Base-by-base conservation (phyloP, 257 asterid species). In the Primulina eburnea region DNA sequence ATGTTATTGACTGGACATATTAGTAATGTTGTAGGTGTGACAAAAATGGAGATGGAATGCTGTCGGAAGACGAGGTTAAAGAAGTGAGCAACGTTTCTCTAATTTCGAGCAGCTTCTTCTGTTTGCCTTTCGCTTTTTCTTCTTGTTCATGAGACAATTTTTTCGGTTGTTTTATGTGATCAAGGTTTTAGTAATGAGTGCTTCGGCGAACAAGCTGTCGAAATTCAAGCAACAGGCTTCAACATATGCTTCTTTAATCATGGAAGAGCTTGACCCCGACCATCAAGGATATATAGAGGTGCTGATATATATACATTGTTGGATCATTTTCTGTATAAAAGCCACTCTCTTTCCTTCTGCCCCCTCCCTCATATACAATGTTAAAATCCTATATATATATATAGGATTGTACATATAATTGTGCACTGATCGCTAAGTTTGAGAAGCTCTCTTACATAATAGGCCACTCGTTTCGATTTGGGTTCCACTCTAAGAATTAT, bases 201-300 rank as follows among this genome's bases (percentile, higher is more conserved):
- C 99, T 64, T 89, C 99, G 2, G 95, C 97, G 16, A 90, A 93
- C 77, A 89, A 90, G 80, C 80, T 93, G 75, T 77, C 91, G 0
- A 90, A 77, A 67, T 93, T 93, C 81, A 89, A 89, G 85, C 79
- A 80, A 76, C 81, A 83, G 30, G 98, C 97, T 18, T 21, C 82
- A 0, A 65, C 87, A 1, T 90, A 92, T 73, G 96, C 99, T 64
- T 72, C 95, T 34, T 64, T 87, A 37, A 93, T 93, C 86, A 93
- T 93, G 99, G 97, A 90, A 81, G 97, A 90, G 82, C 88, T 93
- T 0, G 99, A 93, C 57, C 97, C 99, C 30, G 96, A 93, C 67
- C 92, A 93, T 16, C 61, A 70, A 34, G 97, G 99, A 40, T 90
- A 86, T 60, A 83, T 93, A 58, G 99, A 93, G 95, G 99, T 38